Evolutionary conservation across 257 asterid species (phyloP).

Genomic region (Solanum chiquidenum): DNA sequence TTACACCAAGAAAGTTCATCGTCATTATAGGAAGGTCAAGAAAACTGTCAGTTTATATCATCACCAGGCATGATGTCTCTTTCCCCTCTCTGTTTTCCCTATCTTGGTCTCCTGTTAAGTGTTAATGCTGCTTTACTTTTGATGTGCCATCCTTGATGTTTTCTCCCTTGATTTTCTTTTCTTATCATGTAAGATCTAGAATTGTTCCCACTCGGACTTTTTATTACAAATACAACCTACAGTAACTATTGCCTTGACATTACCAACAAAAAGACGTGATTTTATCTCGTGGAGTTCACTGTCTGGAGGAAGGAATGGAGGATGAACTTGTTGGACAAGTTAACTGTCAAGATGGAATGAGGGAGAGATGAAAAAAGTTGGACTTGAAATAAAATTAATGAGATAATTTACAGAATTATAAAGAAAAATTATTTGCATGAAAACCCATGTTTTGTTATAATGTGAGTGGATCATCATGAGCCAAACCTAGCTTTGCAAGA

Average conservation of each 20-base stretch:
- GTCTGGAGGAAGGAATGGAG: background rate
- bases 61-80: constrained; percentile 21
- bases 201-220: background rate
- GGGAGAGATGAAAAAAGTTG: background rate
- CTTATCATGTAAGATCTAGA: background rate
- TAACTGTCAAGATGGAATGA: background rate
- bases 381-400: background rate
- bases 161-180: background rate
- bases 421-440: background rate
- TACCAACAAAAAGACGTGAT: background rate
- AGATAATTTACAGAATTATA: background rate
- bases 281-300: background rate
- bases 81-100: background rate
- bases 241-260: background rate
- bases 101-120: background rate
- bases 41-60: constrained; percentile 13
- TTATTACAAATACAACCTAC: background rate
- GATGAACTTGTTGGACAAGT: background rate
- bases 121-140: background rate
- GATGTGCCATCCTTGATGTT: background rate
- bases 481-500: background rate
- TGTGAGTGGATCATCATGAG: background rate
- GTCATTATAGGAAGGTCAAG: constrained; percentile 6
- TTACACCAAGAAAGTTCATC: constrained; percentile 19
- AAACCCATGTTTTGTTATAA: background rate